Percentiles rank a stretch among this genome's conserved stretches.
These are phyloP conservation scores for Limnanthes douglasii DNA, from an alignment of 345 rosid genomes.

Conservation along the genomic window DNA sequence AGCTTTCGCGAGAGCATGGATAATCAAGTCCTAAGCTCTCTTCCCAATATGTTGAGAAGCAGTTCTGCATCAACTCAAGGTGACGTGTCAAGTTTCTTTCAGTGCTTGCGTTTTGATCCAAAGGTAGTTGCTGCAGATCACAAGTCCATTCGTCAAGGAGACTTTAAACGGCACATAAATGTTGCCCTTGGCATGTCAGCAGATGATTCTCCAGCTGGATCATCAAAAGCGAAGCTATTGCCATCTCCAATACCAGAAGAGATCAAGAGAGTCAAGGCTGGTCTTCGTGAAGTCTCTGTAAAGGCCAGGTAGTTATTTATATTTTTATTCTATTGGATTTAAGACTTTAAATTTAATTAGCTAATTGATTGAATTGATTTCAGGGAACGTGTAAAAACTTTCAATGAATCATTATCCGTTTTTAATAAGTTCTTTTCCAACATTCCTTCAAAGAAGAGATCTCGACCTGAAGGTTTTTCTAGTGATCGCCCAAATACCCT, in stretches of 20 bases:
- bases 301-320: conserved; percentile 73
- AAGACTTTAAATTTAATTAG: conserved; percentile 9
- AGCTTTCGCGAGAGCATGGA: conserved; percentile 78
- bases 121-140: conserved; percentile 63
- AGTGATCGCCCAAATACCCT: conserved; percentile 37
- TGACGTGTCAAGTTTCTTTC: conserved; percentile 64
- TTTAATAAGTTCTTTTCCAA: conserved; percentile 66
- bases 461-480: conserved; percentile 56
- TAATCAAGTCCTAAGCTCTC: conserved; percentile 53
- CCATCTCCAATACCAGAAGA: conserved; percentile 53
- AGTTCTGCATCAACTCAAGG: conserved; percentile 41
- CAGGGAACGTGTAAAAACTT: conserved; percentile 75
- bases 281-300: conserved; percentile 45
- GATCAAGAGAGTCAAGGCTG: conserved; percentile 51
- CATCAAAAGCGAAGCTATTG: conserved; percentile 41
- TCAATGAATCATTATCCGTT: conserved; percentile 67
- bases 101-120: conserved; percentile 57
- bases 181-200: conserved; percentile 59
- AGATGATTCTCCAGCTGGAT: conserved; percentile 56
- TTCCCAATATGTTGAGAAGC: conserved; percentile 50
- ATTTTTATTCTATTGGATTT: too few species aligned
- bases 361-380: conserved; percentile 16
- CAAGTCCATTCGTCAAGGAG: conserved; percentile 62
- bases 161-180: conserved; percentile 51
- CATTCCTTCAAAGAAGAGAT: conserved; percentile 73